A percentile compares a stretch with the other conserved stretches of the same genome.
Conservation (phyloP, 2,329 filamentous ascomycete genomes). For the Colletotrichum tropicale region DNA sequence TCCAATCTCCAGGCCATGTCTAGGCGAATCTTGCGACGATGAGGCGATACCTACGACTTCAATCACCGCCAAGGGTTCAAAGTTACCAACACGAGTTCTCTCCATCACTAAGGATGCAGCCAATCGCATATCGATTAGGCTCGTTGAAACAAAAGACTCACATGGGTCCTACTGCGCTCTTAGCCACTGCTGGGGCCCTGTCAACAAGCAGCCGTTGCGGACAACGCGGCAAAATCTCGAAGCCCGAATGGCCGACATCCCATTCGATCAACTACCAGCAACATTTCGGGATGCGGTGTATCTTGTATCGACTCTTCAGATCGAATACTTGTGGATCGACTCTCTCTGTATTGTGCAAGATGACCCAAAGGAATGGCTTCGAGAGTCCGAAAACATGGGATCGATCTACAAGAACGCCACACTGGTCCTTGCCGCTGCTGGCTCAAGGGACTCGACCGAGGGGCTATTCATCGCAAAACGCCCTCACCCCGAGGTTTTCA, state of each 20-base stretch:
- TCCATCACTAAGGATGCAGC: background rate
- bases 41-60: background rate
- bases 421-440: background rate
- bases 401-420: background rate
- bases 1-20: background rate
- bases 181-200: background rate
- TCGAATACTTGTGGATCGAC: background rate
- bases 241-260: background rate
- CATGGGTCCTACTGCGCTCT: background rate
- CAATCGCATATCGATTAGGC: background rate
- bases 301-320: background rate
- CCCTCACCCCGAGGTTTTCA: background rate
- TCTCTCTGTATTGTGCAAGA: too few relatives aligned
- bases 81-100: background rate
- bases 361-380: background rate
- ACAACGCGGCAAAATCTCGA: background rate
- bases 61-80: background rate
- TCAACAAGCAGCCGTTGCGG: background rate
- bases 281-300: background rate
- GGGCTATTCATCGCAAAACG: background rate
- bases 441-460: background rate
- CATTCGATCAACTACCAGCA: background rate
- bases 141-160: background rate
- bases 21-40: background rate
- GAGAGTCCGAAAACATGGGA: background rate